Base-by-base conservation (phyloP, 1,139 yeast species). In the Hansenula lynferdii region DNA sequence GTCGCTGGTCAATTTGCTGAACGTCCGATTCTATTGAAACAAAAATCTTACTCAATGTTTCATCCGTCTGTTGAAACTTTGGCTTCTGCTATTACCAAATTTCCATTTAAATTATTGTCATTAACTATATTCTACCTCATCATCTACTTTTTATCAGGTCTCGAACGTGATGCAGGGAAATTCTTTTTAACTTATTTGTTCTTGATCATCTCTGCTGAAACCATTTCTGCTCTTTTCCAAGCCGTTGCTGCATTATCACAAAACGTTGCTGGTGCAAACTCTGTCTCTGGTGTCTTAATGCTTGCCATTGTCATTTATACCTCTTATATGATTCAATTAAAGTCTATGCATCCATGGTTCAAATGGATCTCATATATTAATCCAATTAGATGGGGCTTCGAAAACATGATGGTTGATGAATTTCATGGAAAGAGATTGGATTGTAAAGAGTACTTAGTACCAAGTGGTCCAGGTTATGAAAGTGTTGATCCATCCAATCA, bases 301-400 rank as follows among this genome's bases (percentile, higher is more conserved):
- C 56, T 76, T 54, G 70, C 72, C 2, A 48, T 72, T 33, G 64
- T 74, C 41, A 60, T 74, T 54, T 77, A 76, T 50, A 67, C 79
- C 17, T 74, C 79, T 23, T 77, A 70, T 59, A 69, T 72, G 67
- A 68, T 77, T 45, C 83, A 75, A 49, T 58, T 72, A 34, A 77
- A 77, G 8, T 63, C 72, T 1, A 77, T 78, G 82, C 80, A 70
- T 46, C 79, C 80, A 27, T 77, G 83, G 82, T 76, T 77, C 51
- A 70, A 73, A 53, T 78, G 85, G 85, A 67, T 76, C 30, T 70
- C 77, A 6, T 78, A 75, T 50, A 61, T 76, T 40, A 64, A 78
- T 47, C 84, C 85, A 5, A 57, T 77, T 38, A 60, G 73, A 34
- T 78, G 77, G 48, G 76, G 73, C 8, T 78, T 75, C 42, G 83